A percentile compares a stretch with the other conserved stretches of the same genome.
Evolutionary conservation across 2,329 filamentous ascomycete species (phyloP).

Genomic region (Dendrostoma leiphaemia): DNA sequence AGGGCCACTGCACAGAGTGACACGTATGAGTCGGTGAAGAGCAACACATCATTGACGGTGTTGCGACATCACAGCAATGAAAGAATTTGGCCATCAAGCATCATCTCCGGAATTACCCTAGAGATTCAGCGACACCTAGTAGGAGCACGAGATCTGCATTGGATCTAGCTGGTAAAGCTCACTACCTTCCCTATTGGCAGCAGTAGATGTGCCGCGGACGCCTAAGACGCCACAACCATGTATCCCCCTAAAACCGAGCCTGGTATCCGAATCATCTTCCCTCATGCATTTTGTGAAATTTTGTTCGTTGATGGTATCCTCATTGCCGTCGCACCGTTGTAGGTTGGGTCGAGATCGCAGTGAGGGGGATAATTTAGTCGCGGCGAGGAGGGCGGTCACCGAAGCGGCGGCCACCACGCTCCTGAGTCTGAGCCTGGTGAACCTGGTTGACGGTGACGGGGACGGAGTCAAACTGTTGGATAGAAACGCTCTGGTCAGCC

Average conservation of each 20-base stretch:
- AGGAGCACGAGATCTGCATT: conserved; percentile 58
- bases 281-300: conserved; percentile 27
- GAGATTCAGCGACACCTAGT: conserved; percentile 88
- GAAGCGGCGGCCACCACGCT: conserved; percentile 60
- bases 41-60: not conserved
- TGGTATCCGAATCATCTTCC: conserved; percentile 31
- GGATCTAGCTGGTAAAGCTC: conserved; percentile 55
- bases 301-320: conserved; percentile 19
- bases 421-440: conserved; percentile 79
- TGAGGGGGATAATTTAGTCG: conserved; percentile 34
- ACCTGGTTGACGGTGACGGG: conserved; percentile 94
- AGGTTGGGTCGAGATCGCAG: not conserved
- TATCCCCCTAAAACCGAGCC: conserved; percentile 34
- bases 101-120: conserved; percentile 59
- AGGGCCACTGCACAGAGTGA: not conserved
- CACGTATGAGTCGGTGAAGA: not conserved
- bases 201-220: conserved; percentile 32
- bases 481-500: conserved; percentile 3
- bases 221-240: conserved; percentile 42
- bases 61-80: conserved; percentile 1
- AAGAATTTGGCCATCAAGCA: conserved; percentile 84
- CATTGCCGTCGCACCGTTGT: conserved; percentile 6
- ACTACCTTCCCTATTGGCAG: conserved; percentile 50
- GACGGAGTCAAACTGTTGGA: conserved; percentile 84
- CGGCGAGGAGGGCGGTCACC: conserved; percentile 44